Evolutionary conservation across 352 stramenopile genomes (phyloP), one percentile per base, ranked within the genome.

Genomic region (Pythium chondricola): DNA sequence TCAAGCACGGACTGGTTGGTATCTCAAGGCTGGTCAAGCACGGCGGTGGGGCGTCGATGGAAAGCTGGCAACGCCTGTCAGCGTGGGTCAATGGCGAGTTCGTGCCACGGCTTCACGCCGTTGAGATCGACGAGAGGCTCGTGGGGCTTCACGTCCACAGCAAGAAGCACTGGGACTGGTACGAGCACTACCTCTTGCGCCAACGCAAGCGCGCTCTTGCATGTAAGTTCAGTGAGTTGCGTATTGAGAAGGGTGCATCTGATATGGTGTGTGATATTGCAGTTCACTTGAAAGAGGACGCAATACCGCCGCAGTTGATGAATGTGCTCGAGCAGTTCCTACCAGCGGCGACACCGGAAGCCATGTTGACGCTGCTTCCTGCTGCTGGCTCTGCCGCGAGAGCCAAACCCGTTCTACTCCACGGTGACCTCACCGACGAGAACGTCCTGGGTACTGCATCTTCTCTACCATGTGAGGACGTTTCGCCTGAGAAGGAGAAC

Each of bases 341-440:
- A 0, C 74, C 74, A 7, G 16, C 31, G 24, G 60, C 52, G 14
- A 61, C 46, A n/a, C 18, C 20, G 2, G 56, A 66, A 10, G 56
- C 46, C 11, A 66, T 88, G 16, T 43, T 10, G 6, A 59, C 43
- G 17, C n/a, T n/a, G n/a, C n/a, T n/a, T n/a, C n/a, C n/a, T n/a
- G n/a, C n/a, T n/a, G n/a, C n/a, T n/a, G n/a, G n/a, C n/a, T n/a
- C n/a, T n/a, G n/a, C n/a, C n/a, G n/a, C n/a, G n/a, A 37, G 39
- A 1, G 52, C 18, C 1, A 48, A 62, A 1, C 76, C 80, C 29
- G 74, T 88, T 46, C 60, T 93, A 16, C 61, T 94, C 18, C 83
- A 94, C 43, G 78, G 81, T 29, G 83, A 94, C 40, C 51, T 94
- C 22, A 94, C 83, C n/a, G 71, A 88, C 25, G 83, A 94, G 44